Evolutionary conservation across 331 rosid genomes (phyloP).

Genomic region (Spiraea crenata): DNA sequence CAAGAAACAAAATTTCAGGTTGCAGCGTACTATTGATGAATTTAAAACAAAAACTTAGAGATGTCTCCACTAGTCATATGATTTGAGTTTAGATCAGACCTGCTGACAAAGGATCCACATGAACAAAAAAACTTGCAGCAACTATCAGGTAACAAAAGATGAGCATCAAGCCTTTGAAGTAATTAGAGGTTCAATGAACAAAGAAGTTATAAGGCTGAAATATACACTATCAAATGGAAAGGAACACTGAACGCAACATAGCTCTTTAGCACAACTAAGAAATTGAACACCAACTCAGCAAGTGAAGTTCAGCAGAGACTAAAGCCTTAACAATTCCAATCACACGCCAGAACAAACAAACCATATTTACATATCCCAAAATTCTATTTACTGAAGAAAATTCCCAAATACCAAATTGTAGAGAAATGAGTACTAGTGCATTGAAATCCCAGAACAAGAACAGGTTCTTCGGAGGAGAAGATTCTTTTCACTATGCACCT

Average conservation of each 20-base stretch:
- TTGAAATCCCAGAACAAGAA: too few species aligned
- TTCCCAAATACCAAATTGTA: too few species aligned
- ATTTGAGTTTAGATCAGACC: constrained; percentile 18
- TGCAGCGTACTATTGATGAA: neutral
- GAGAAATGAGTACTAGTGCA: too few species aligned
- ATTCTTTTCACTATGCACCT: too few species aligned
- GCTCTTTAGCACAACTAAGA: neutral
- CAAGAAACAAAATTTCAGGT: neutral
- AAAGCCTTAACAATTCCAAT: too few species aligned
- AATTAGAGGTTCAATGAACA: constrained; percentile 44
- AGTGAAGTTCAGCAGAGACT: too few species aligned
- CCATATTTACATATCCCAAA: too few species aligned
- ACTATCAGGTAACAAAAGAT: constrained; percentile 79
- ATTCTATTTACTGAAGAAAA: too few species aligned
- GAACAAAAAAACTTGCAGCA: constrained; percentile 81
- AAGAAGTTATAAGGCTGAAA: neutral
- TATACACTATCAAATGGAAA: neutral
- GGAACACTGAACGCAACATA: neutral
- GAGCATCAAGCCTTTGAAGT: constrained; percentile 81
- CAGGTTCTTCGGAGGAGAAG: too few species aligned
- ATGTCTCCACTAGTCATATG: neutral
- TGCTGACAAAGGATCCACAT: constrained; percentile 44
- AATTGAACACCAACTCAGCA: too few species aligned
- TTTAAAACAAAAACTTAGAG: neutral
- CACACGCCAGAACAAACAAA: too few species aligned